Percentiles rank a stretch among this genome's conserved stretches.
Conservation (phyloP, 345 rosid species). For the Eucalyptus camaldulensis region DNA sequence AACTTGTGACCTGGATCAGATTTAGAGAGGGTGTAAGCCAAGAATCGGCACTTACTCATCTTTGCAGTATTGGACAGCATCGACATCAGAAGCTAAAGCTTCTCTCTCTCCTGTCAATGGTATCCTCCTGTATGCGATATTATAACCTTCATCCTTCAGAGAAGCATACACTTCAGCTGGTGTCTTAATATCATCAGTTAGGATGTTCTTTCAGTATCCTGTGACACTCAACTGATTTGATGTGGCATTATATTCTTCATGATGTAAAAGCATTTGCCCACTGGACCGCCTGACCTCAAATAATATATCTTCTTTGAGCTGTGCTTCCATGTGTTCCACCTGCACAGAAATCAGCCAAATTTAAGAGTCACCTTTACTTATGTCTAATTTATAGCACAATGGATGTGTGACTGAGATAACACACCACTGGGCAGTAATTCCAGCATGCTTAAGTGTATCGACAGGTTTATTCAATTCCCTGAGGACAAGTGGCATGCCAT, state of each 20-base stretch:
- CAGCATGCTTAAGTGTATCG: slow-evolving; percentile 86
- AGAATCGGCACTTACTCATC: slow-evolving; percentile 52
- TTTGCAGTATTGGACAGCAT: slow-evolving; percentile 61
- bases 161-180: slow-evolving; percentile 87
- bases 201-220: slow-evolving; percentile 93
- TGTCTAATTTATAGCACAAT: neutral
- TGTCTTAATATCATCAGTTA: slow-evolving; percentile 71
- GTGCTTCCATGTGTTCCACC: slow-evolving; percentile 87
- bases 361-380: neutral
- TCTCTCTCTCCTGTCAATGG: slow-evolving; percentile 92
- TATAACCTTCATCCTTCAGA: slow-evolving; percentile 57
- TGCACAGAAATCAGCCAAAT: slow-evolving; percentile 6
- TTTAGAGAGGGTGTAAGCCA: neutral
- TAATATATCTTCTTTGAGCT: slow-evolving; percentile 83
- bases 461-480: slow-evolving; percentile 90
- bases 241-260: slow-evolving; percentile 75
- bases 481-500: slow-evolving; percentile 83
- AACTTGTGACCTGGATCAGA: neutral
- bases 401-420: neutral
- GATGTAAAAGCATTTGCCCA: slow-evolving; percentile 81
- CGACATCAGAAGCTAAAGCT: slow-evolving; percentile 80
- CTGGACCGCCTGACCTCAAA: slow-evolving; percentile 61
- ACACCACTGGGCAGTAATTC: slow-evolving; percentile 79
- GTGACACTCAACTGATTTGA: slow-evolving; percentile 64
- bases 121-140: slow-evolving; percentile 61